Evolutionary conservation across 306 rosid genomes (phyloP), one percentile per base, ranked within the genome.

Genomic region (Dryas alaskensis): DNA sequence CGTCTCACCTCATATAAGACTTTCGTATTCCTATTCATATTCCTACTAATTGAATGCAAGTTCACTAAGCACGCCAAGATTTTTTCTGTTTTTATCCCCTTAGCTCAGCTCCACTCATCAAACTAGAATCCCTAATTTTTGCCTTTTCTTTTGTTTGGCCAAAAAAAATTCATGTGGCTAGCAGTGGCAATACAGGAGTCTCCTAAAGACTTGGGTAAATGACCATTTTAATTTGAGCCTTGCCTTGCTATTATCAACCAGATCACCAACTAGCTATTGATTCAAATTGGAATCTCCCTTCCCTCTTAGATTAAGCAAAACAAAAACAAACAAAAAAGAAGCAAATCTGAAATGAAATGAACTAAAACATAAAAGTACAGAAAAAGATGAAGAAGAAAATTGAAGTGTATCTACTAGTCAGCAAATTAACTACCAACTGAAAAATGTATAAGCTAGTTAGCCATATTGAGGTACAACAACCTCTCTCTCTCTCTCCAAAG

Each of bases 341-440:
- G 22, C 14, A 10, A 59, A 59, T 58, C 7, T 19, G 16, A 51
- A 51, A 62, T 10, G 40, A 53, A 70, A 53, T 11, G 43, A 39
- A 63, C 7, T n/a, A 19, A 14, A 27, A 27, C 40, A 73, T 51
- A 67, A 75, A 74, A 76, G 73, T 44, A 73, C 51, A 58, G 27
- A 43, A 40, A 10, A 52, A 8, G 17, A 69, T 50, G 48, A 27
- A 25, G 60, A 51, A n/a, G 4, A 16, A 31, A 50, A 54, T 42
- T 45, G 8, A 54, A 17, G 3, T 17, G 37, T 53, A 69, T 52
- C 42, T 45, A 69, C 62, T 19, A 70, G 53, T 55, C 64, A 55
- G 74, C 19, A 6, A 11, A 22, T n/a, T 37, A 44, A 69, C 58
- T 60, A 31, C 65, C 17, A 60, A 17, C 3, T 27, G 46, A n/a